Percentiles rank a stretch among this genome's conserved stretches.
phyloP scores from a whole-genome alignment of 306 rosid species.

The Trifolium dubium region DNA sequence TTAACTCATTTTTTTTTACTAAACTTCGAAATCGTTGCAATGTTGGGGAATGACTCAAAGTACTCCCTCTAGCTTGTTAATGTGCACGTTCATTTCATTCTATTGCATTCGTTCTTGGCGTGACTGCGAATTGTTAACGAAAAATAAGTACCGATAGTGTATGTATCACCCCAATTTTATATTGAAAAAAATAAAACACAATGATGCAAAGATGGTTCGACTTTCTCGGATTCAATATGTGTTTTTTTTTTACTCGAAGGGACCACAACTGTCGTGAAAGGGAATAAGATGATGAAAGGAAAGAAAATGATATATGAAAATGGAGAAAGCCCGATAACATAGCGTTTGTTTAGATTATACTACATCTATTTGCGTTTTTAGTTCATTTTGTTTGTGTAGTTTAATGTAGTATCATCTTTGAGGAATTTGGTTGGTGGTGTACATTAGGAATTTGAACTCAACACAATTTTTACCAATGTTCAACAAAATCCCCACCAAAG shows the following conservation, averaged over 20 bases:
- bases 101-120: neutral
- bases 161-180: constrained; percentile 25
- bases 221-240: constrained; percentile 46
- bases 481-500: too few relatives aligned
- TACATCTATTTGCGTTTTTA: too few relatives aligned
- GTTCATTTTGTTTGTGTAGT: neutral
- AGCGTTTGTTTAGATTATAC: too few relatives aligned
- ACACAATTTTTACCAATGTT: too few relatives aligned
- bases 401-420: neutral
- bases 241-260: constrained; percentile 58
- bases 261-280: constrained; percentile 43
- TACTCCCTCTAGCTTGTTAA: neutral
- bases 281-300: constrained; percentile 61
- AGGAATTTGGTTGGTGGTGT: too few relatives aligned
- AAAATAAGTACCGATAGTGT: too few relatives aligned
- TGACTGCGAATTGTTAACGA: constrained; percentile 6
- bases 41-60: constrained; percentile 23
- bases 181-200: constrained; percentile 41
- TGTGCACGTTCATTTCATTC: too few relatives aligned
- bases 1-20: too few relatives aligned
- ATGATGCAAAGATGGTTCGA: constrained; percentile 53
- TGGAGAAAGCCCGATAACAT: constrained; percentile 60
- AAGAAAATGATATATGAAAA: constrained; percentile 33
- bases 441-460: too few relatives aligned
- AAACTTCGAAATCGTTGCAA: neutral